Base-by-base conservation (phyloP, 1,284 basidiomycete species). In the Leucoagaricus sp. region DNA sequence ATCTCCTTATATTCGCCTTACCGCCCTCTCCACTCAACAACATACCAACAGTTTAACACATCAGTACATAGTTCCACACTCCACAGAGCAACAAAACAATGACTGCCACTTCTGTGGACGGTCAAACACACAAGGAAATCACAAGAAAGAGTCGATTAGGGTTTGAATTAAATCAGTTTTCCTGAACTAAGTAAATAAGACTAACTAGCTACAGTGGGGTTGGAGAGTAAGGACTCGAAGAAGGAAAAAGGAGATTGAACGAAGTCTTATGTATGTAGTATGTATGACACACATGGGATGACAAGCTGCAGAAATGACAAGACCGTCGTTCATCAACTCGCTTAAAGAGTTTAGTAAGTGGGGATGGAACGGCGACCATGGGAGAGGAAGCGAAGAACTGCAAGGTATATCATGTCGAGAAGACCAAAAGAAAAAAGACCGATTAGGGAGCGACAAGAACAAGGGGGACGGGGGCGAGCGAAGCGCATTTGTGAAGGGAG, bases 141-240 rank as follows among this genome's bases (percentile, higher is more conserved):
- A 31, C n/a, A 31, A 48, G n/a, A n/a, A n/a, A n/a, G 15, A 33
- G 28, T 49, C 36, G 25, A 55, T 49, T 55, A 49, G 38, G 46
- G 19, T 25, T 49, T 33, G 53, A 21, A 55, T 55, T 55, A 55
- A 49, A 54, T 48, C 38, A 47, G 38, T 23, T 13, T 41, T 41
- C 41, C 36, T 59, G 28, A 42, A 55, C 53, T 55, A 59, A 34
- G 53, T 55, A 61, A 59, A 60, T 60, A 53, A 19, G 63, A 72
- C 68, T 74, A 72, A 69, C 65, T 69, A 72, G 68, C 73, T 75
- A 75, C 74, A 75, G 63, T 67, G 65, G 65, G 63, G 61, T 59
- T 15, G 36, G 36, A 15, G 17, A 38, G 15, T 5, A 33, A 33
- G 7, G 12, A 33, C 7, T 33, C 12, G 12, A 33, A 33, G 31